Evolutionary conservation across 106 monocot genomes (phyloP).

Genomic region (Acorus gramineus): DNA sequence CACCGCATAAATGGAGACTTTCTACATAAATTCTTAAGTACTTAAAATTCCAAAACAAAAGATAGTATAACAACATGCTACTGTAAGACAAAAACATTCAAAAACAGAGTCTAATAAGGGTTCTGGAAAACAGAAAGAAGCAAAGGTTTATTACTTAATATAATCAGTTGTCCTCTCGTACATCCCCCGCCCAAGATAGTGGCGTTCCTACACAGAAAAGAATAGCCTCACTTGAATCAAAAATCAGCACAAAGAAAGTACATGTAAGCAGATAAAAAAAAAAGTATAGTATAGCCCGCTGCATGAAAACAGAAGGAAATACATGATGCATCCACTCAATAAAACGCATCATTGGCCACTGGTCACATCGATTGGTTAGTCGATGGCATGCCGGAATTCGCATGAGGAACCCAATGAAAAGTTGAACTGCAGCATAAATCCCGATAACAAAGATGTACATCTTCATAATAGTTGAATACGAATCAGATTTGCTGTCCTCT

Average conservation of each 20-base stretch:
- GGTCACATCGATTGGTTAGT: constrained; percentile 56
- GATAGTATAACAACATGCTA: too few relatives aligned
- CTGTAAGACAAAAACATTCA: not conserved
- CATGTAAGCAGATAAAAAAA: not conserved
- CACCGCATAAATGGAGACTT: too few relatives aligned
- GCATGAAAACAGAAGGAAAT: not conserved
- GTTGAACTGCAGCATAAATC: constrained; percentile 55
- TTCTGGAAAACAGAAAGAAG: not conserved
- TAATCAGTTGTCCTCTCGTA: constrained; percentile 69
- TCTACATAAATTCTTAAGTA: too few relatives aligned
- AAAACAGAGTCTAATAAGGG: constrained; percentile 1
- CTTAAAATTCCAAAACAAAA: too few relatives aligned
- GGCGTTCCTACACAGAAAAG: constrained; percentile 55
- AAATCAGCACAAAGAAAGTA: not conserved
- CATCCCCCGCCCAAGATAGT: constrained; percentile 95
- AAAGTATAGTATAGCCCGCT: not conserved
- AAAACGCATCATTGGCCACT: constrained; percentile 64
- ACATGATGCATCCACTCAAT: constrained; percentile 94
- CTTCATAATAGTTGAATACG: constrained; percentile 33
- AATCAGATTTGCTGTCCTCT: constrained; percentile 40
- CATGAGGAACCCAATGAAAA: constrained; percentile 55
- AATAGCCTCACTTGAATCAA: not conserved
- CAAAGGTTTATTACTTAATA: constrained; percentile 45
- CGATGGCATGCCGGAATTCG: constrained; percentile 57
- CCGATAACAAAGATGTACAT: constrained; percentile 75